phyloP scores from a whole-genome alignment of 371 early-diverging fungal species.

The Thermomucor indicae-seudaticae region DNA sequence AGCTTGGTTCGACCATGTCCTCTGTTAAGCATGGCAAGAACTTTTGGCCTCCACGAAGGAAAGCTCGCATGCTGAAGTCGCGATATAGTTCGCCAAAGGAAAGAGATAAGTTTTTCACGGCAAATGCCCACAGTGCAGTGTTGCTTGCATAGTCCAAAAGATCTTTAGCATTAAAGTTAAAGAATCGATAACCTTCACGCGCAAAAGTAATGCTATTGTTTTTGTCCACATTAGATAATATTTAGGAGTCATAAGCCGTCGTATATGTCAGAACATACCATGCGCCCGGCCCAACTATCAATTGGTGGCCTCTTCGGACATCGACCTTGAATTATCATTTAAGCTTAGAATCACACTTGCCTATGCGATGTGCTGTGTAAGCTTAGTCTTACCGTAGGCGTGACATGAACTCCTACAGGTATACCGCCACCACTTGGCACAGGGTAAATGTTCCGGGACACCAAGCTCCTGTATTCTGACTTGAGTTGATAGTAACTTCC shows the following conservation, averaged over 20 bases:
- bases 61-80: conserved; percentile 40
- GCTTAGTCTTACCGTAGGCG: conserved; percentile 28
- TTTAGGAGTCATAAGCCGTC: background rate
- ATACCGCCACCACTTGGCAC: conserved; percentile 47
- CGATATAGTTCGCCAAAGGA: conserved; percentile 43
- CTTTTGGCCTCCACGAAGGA: conserved; percentile 32
- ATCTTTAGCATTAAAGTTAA: conserved; percentile 32
- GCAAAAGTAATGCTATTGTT: conserved; percentile 30
- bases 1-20: conserved; percentile 48
- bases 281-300: conserved; percentile 49
- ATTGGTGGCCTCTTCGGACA: conserved; percentile 37
- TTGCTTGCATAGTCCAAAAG: conserved; percentile 29
- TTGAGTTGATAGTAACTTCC: conserved; percentile 47
- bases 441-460: conserved; percentile 44
- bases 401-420: conserved; percentile 45
- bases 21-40: conserved; percentile 31
- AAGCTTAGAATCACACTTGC: too few relatives aligned
- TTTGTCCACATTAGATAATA: background rate
- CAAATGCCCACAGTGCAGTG: conserved; percentile 33
- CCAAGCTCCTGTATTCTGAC: conserved; percentile 31
- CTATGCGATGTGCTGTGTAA: too few relatives aligned
- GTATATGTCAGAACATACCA: conserved; percentile 17
- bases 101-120: conserved; percentile 33
- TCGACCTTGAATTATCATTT: conserved; percentile 19
- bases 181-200: conserved; percentile 40